Evolutionary conservation across 2,329 filamentous ascomycete species (phyloP).

Genomic region (Didymella arachidicola): DNA sequence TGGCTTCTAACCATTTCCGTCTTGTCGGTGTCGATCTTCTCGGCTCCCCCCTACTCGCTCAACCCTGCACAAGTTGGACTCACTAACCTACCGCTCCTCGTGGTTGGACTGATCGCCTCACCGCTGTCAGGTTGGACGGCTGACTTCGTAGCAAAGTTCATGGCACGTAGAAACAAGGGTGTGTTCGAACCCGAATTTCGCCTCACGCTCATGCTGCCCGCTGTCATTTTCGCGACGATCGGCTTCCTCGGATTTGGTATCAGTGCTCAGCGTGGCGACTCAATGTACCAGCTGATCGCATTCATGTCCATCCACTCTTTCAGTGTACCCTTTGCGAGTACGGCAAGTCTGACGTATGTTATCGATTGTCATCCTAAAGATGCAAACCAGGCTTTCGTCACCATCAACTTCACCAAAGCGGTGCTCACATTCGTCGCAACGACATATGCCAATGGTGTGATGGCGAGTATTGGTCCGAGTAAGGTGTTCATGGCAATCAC

Average conservation of each 20-base stretch:
- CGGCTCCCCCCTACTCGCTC: constrained; percentile 82
- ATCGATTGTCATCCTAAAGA: constrained; percentile 53
- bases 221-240: constrained; percentile 44
- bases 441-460: constrained; percentile 83
- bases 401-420: constrained; percentile 54
- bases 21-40: constrained; percentile 85
- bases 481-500: constrained; percentile 73
- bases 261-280: constrained; percentile 40
- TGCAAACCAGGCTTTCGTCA: constrained; percentile 54
- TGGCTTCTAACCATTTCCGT: constrained; percentile 93
- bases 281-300: constrained; percentile 40
- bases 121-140: constrained; percentile 74
- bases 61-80: constrained; percentile 83
- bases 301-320: constrained; percentile 51
- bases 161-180: constrained; percentile 79
- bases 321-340: constrained; percentile 50
- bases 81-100: constrained; percentile 76
- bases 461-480: constrained; percentile 60
- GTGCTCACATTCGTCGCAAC: constrained; percentile 67
- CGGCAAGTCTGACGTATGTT: constrained; percentile 52
- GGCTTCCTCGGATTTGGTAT: constrained; percentile 55
- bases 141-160: constrained; percentile 73
- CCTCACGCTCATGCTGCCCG: constrained; percentile 45
- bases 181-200: constrained; percentile 94
- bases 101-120: constrained; percentile 81